Base-by-base conservation (phyloP, 2,329 filamentous ascomycete species). In the Penicillium aurantiogriseum region DNA sequence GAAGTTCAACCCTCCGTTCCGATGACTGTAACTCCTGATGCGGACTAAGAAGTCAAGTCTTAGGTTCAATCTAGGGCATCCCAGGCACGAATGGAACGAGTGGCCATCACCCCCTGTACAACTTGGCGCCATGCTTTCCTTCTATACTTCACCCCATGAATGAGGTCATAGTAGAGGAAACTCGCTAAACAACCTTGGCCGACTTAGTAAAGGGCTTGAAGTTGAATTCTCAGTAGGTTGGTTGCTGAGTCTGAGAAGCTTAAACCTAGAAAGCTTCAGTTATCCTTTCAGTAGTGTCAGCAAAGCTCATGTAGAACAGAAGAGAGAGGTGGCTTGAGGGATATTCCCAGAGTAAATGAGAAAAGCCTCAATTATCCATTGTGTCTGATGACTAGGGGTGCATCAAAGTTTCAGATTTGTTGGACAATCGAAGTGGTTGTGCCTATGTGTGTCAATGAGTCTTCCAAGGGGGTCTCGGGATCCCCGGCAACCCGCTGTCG, bases 21-120 rank as follows among this genome's bases (percentile, higher is more conserved):
- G 63, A 63, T 67, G 63, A 66, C 65, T 63, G 60, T 61, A 46
- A 51, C 43, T 40, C 33, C 52, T n/a, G 15, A 19, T 59, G 58
- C 59, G 57, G 61, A 65, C 61, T 66, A 58, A 61, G 57, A 63
- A 40, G 31, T 44, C 48, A 27, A 45, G 51, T 54, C 45, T 54
- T 48, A 59, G 55, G 59, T 53, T 57, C 47, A 62, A 54, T 43
- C 48, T 55, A 60, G 55, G 50, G 43, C 38, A 42, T 35, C 35
- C 39, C 53, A 48, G 59, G 19, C 33, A 38, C 43, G 31, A 52
- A 42, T 42, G 55, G 17, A 23, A 38, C 43, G 31, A 52, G 38
- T 42, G 23, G 44, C 35, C 17, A 53, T 53, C 56, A 25, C 39
- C 21, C 21, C 60, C 60, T 64, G 64, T 67, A 63, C 58, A 51